phyloP scores from a whole-genome alignment of 2,329 filamentous ascomycete species.

The Proliferodiscus dingleyae region DNA sequence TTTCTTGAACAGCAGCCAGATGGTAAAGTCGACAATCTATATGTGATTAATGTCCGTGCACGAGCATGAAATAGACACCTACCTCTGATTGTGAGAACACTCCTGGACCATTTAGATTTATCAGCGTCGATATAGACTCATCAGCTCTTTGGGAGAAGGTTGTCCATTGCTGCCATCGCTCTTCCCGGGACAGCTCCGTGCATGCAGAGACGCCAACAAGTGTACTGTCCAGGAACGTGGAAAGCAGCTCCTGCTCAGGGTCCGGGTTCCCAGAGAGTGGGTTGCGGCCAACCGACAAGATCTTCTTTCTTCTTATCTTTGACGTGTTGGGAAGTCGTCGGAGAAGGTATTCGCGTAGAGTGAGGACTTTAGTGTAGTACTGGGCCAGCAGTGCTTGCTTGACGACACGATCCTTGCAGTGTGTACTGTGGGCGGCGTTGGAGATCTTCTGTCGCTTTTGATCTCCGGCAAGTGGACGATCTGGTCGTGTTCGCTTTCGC shows the following conservation, averaged over 20 bases:
- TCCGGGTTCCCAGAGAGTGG: slow-evolving; percentile 9
- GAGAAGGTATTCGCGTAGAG: slow-evolving; percentile 67
- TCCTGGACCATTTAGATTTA: slow-evolving; percentile 37
- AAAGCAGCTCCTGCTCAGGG: slow-evolving; percentile 11
- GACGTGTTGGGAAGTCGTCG: slow-evolving; percentile 62
- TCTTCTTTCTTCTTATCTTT: slow-evolving; percentile 54
- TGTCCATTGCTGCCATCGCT: slow-evolving; percentile 51
- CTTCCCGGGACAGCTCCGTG: slow-evolving; percentile 25
- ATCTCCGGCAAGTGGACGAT: slow-evolving; percentile 16
- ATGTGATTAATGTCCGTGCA: slow-evolving; percentile 11
- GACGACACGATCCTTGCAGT: slow-evolving; percentile 23
- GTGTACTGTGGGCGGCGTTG: background rate
- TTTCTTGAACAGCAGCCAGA: slow-evolving; percentile 70
- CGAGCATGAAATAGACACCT: slow-evolving; percentile 24
- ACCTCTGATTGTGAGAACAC: slow-evolving; percentile 62
- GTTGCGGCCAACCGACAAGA: slow-evolving; percentile 37
- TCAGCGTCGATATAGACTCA: slow-evolving; percentile 49
- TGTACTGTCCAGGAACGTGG: slow-evolving; percentile 29
- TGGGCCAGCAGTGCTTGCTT: slow-evolving; percentile 61
- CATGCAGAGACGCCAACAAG: slow-evolving; percentile 26
- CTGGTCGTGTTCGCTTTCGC: slow-evolving; percentile 35
- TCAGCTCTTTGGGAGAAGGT: slow-evolving; percentile 62
- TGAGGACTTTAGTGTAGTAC: slow-evolving; percentile 62
- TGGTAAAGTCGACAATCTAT: slow-evolving; percentile 70
- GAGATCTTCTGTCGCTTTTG: slow-evolving; percentile 26